Percentiles rank a stretch among this genome's conserved stretches.
These are phyloP conservation scores for Lophiostoma macrostomum DNA, from an alignment of 495 filamentous ascomycete species.

Conservation along the genomic window DNA sequence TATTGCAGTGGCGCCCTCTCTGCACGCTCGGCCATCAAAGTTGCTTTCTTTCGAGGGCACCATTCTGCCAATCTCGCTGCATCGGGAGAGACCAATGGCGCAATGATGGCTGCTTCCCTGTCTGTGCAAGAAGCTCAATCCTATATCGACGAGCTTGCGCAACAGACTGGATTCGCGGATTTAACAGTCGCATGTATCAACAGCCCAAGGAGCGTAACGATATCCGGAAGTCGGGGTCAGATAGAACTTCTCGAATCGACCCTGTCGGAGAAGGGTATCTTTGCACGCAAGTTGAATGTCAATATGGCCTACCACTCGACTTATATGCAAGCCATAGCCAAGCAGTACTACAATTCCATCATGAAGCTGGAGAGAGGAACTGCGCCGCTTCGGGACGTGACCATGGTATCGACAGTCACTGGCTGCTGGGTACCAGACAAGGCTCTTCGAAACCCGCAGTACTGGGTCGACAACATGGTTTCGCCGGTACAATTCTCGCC, in stretches of 20 bases:
- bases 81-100: neutral
- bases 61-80: neutral
- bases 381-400: neutral
- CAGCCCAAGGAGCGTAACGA: constrained; percentile 37
- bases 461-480: constrained; percentile 50
- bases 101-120: constrained; percentile 15
- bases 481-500: constrained; percentile 46
- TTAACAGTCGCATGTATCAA: constrained; percentile 36
- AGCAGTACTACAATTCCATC: constrained; percentile 43
- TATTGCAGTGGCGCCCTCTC: constrained; percentile 12
- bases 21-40: constrained; percentile 4
- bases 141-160: neutral
- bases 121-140: neutral
- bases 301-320: constrained; percentile 60
- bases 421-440: constrained; percentile 22
- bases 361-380: constrained; percentile 25
- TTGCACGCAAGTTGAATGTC: constrained; percentile 45
- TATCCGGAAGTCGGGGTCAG: constrained; percentile 39
- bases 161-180: neutral
- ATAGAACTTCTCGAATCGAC: constrained; percentile 40
- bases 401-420: constrained; percentile 40
- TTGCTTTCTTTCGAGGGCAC: constrained; percentile 11
- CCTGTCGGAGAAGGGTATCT: constrained; percentile 38
- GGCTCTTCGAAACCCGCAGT: constrained; percentile 14
- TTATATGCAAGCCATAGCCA: constrained; percentile 49